phyloP scores from a whole-genome alignment of 2,329 filamentous ascomycete genomes.

The Penicillium thymicola region DNA sequence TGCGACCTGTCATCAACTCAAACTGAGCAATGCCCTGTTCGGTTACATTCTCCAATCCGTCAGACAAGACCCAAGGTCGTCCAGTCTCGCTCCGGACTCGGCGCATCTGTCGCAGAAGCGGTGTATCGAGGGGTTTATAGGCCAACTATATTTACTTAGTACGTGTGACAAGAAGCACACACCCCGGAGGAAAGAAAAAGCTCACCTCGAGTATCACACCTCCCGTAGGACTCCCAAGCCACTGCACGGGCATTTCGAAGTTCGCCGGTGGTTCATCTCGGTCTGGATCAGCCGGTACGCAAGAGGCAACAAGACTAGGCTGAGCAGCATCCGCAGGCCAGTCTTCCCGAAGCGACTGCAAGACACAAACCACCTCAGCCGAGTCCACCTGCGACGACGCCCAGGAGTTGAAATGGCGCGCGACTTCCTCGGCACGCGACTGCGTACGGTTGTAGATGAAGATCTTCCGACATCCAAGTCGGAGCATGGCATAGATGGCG shows the following conservation, averaged over 20 bases:
- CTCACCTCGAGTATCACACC: constrained; percentile 69
- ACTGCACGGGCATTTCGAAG: constrained; percentile 65
- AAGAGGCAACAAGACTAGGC: constrained; percentile 73
- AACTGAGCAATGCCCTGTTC: constrained; percentile 81
- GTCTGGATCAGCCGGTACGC: constrained; percentile 68
- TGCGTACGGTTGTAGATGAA: constrained; percentile 70
- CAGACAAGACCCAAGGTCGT: constrained; percentile 65
- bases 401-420: constrained; percentile 63
- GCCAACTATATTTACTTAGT: constrained; percentile 41
- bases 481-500: constrained; percentile 73
- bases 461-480: constrained; percentile 72
- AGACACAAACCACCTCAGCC: constrained; percentile 47
- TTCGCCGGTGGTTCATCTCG: constrained; percentile 63
- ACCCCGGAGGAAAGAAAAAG: not conserved
- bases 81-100: constrained; percentile 53
- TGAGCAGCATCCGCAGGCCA: constrained; percentile 64
- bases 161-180: constrained; percentile 18
- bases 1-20: constrained; percentile 72
- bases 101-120: constrained; percentile 66
- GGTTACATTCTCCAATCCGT: constrained; percentile 70
- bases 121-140: constrained; percentile 71
- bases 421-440: constrained; percentile 64
- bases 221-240: constrained; percentile 70
- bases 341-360: constrained; percentile 56
- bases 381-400: constrained; percentile 39